Conservation (phyloP, 164 flowering plant genomes). For the Platanus orientalis region DNA sequence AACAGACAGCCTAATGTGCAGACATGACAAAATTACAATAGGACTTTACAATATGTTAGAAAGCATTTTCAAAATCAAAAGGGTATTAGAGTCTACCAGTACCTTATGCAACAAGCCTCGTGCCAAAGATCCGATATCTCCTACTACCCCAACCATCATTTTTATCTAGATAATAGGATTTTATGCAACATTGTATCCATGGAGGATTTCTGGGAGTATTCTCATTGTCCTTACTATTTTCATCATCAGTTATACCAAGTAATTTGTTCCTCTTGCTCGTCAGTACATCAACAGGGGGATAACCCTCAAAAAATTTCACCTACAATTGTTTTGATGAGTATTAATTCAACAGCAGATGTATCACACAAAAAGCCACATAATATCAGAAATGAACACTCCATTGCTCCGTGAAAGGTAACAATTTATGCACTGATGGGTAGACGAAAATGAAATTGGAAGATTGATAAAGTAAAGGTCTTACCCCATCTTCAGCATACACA, state of each 20-base stretch:
- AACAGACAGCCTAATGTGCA: too few species aligned
- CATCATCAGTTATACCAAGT: slow-evolving; percentile 12
- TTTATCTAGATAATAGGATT: slow-evolving; percentile 40
- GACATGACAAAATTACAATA: too few species aligned
- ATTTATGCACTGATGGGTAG: neutral
- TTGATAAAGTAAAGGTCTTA: neutral
- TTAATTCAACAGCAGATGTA: neutral
- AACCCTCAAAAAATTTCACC: slow-evolving; percentile 18
- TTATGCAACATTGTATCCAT: slow-evolving; percentile 47
- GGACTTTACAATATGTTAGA: too few species aligned
- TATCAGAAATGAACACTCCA: neutral
- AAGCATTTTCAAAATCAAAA: too few species aligned
- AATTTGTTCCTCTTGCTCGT: slow-evolving; percentile 9
- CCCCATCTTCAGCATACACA: slow-evolving; percentile 17
- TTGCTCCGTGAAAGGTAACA: neutral
- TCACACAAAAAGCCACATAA: neutral
- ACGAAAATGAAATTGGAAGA: too few species aligned
- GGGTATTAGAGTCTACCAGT: neutral
- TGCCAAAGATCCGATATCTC: slow-evolving; percentile 40
- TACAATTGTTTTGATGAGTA: neutral
- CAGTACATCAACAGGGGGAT: slow-evolving; percentile 1
- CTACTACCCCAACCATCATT: slow-evolving; percentile 44
- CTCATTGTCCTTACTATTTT: slow-evolving; percentile 8
- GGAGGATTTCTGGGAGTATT: slow-evolving; percentile 48
- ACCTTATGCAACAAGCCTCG: slow-evolving; percentile 23